These are phyloP conservation scores for Amanita brunnescens DNA, from an alignment of 768 basidiomycete genomes.

Conservation along the genomic window DNA sequence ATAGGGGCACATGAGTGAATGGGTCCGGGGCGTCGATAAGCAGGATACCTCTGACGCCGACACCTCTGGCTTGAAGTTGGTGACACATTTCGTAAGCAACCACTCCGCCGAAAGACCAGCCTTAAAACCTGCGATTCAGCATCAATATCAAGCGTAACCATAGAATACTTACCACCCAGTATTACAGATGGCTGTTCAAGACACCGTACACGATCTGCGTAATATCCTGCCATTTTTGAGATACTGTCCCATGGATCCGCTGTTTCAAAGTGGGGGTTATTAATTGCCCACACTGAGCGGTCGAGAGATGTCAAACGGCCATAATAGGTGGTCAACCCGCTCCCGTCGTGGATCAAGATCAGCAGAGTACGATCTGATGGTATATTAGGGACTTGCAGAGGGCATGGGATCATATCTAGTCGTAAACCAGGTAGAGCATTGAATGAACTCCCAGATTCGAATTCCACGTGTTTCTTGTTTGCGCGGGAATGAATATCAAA, in stretches of 20 bases:
- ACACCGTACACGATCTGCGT: constrained; percentile 33
- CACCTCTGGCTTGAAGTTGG: constrained; percentile 33
- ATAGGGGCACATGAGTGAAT: constrained; percentile 39
- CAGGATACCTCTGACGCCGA: constrained; percentile 45
- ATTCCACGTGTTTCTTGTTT: background rate
- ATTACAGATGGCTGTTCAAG: constrained; percentile 22
- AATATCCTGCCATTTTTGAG: constrained; percentile 42
- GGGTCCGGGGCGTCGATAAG: constrained; percentile 63
- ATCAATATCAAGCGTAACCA: background rate
- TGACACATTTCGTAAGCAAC: constrained; percentile 57
- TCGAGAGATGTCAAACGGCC: constrained; percentile 35
- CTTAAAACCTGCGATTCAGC: constrained; percentile 22
- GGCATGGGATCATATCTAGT: constrained; percentile 22
- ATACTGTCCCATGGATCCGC: constrained; percentile 40
- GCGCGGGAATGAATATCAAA: background rate
- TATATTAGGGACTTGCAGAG: constrained; percentile 27
- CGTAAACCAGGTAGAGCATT: constrained; percentile 7
- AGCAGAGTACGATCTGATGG: constrained; percentile 29
- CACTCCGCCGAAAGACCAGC: constrained; percentile 76
- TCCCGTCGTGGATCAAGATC: constrained; percentile 68
- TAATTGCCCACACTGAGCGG: constrained; percentile 52
- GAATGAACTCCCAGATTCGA: background rate
- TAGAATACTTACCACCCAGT: too few species aligned
- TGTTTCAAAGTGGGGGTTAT: constrained; percentile 42
- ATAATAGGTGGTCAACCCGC: constrained; percentile 49